A percentile compares a stretch with the other conserved stretches of the same genome.
phyloP scores from a whole-genome alignment of 2,329 filamentous ascomycete species.

The Diplodia mutila region DNA sequence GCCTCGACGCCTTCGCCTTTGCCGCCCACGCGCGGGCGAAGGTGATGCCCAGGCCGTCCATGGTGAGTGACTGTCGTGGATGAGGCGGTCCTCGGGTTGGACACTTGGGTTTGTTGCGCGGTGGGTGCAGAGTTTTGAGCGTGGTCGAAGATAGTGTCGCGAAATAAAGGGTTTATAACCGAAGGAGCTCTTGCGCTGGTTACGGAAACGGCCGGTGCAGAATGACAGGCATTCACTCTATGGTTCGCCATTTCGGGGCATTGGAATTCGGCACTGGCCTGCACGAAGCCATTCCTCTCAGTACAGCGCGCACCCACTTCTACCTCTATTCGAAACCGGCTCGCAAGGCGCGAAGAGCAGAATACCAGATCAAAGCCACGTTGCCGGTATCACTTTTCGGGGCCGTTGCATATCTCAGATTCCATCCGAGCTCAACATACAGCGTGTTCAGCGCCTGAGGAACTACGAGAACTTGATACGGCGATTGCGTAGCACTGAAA shows the following conservation, averaged over 20 bases:
- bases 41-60: conserved; percentile 6
- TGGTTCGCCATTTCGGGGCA: too few relatives aligned
- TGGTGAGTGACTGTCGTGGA: neutral
- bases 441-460: too few relatives aligned
- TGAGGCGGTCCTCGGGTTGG: neutral
- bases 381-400: too few relatives aligned
- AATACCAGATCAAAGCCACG: too few relatives aligned
- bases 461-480: neutral
- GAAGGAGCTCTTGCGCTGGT: neutral
- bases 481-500: neutral
- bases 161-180: neutral
- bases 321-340: too few relatives aligned
- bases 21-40: neutral
- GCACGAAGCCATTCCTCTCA: neutral
- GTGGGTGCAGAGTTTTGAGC: neutral
- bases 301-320: neutral
- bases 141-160: neutral
- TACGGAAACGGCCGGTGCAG: neutral
- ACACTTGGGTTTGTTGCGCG: neutral
- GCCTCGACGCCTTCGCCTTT: neutral
- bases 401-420: too few relatives aligned
- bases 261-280: too few relatives aligned
- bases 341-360: too few relatives aligned
- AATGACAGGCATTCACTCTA: neutral
- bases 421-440: too few relatives aligned